Conservation (phyloP, 441 rosid species). For the Gossypium schwendimanii region DNA sequence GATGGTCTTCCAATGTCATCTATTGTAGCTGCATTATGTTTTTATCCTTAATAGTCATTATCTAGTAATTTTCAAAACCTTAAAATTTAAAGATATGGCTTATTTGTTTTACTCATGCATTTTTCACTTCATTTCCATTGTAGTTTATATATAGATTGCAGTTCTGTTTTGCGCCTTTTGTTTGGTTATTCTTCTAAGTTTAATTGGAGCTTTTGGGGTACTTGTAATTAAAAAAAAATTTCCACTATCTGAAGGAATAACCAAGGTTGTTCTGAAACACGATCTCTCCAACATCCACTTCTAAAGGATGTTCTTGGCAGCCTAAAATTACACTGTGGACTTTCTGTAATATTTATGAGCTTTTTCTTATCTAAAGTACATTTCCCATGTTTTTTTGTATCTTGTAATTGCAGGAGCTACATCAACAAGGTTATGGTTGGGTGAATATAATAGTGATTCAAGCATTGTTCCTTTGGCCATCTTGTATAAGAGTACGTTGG, state of each 20-base stretch:
- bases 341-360: neutral
- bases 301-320: neutral
- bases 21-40: neutral
- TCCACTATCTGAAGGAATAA: neutral
- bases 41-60: neutral
- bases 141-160: neutral
- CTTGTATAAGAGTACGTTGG: conserved; percentile 46
- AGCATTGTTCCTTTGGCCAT: conserved; percentile 58
- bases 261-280: neutral
- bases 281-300: neutral
- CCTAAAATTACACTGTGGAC: neutral
- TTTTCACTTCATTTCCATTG: neutral
- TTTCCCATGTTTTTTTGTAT: conserved; percentile 11
- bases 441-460: conserved; percentile 41
- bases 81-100: neutral
- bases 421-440: conserved; percentile 61
- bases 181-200: neutral
- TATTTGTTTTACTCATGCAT: neutral
- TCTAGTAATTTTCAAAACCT: neutral
- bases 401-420: conserved; percentile 45
- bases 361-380: neutral
- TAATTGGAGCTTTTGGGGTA: neutral
- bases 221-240: neutral
- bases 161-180: neutral
- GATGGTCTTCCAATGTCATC: neutral